Base-by-base conservation (phyloP, 2,329 filamentous ascomycete species). In the Alternaria incomplexa region DNA sequence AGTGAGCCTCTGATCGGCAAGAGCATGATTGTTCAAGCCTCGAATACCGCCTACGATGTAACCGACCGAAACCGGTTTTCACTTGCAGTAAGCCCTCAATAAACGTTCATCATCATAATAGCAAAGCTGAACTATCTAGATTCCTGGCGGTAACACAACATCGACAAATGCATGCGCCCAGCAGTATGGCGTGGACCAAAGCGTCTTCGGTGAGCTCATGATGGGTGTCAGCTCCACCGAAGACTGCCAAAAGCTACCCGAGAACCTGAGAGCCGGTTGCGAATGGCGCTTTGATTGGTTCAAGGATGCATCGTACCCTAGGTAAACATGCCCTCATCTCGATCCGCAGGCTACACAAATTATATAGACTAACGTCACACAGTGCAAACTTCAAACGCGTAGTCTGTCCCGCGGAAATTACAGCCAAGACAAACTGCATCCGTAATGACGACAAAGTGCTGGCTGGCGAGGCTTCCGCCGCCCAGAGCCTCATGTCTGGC, bases 11-110 rank as follows among this genome's bases (percentile, higher is more conserved):
- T 87, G 20, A 77, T 81, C 25, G 87, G 88, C 57, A 90, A 90
- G 80, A 86, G 83, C 62, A 88, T 90, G 85, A 81, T 90, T 56
- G 84, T 90, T 15, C 88, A 90, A 73, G 85, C 86, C 9, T 89
- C 86, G 32, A 90, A 90, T 76, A 90, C 88, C 2, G 88, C 77
- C 30, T 80, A 78, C 68, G 78, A 80, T 62, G 51, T 80, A 8
- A 77, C 62, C 10, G 74, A 71, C 9, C 50, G 63, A 25, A 79
- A 78, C 59, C 71, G 76, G 17, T 80, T 80, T 55, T 74, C 77
- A n/a, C 65, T 80, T 26, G 77, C 77, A 48, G 78, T 78, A 72
- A 64, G 77, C 64, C 17, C 7, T 17, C 3, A 47, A 40, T 47
- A 4, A 10, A 20, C 22, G 8, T 25, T 5, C 44, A 13, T 32